Evolutionary conservation across 2,329 filamentous ascomycete genomes (phyloP), one percentile per base, ranked within the genome.

Genomic region (Clonostachys sp.): DNA sequence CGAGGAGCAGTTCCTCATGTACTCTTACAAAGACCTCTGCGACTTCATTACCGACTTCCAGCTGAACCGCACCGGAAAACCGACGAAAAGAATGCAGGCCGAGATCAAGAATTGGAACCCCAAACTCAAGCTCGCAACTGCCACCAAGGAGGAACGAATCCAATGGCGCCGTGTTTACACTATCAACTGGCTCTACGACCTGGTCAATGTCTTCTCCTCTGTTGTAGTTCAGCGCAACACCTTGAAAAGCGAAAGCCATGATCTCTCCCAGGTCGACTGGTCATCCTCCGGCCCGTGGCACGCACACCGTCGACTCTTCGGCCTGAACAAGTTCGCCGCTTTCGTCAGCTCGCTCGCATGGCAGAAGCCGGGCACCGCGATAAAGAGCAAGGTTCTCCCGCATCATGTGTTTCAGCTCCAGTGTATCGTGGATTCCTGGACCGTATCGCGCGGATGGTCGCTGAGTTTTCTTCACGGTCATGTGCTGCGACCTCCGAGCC

Each of bases 101-200:
- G 52, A 70, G 42, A 57, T 74, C 13, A 50, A 50, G 1, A 51
- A 65, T 34, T 78, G 71, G 75, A 55, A 73, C 45, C 71, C 71
- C 7, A 51, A 55, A 2, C 57, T 72, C 12, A 52, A 75, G 47
- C 56, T 76, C 7, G 51, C 58, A 45, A 41, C 42, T 3, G 68
- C 67, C 0, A 72, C 56, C n/a, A 56, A 66, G 10, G 56, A 68
- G 6, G 54, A 76, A 44, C 57, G 70, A 18, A 38, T 72, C 5
- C 57, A 62, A 9, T 79, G 74, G 74, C 71, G 74, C 7, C 68
- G 72, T 2, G 53, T 57, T 0, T 78, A 74, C 46, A 74, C 69
- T 3, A 74, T 78, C 50, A 75, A 71, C 49, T 77, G 73, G 73
- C 64, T 79, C 0, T 78, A 77, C 49, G 72, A 77, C 46, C 4